Conservation (phyloP, 768 basidiomycete genomes). For the Gelatoporia subvermispora region DNA sequence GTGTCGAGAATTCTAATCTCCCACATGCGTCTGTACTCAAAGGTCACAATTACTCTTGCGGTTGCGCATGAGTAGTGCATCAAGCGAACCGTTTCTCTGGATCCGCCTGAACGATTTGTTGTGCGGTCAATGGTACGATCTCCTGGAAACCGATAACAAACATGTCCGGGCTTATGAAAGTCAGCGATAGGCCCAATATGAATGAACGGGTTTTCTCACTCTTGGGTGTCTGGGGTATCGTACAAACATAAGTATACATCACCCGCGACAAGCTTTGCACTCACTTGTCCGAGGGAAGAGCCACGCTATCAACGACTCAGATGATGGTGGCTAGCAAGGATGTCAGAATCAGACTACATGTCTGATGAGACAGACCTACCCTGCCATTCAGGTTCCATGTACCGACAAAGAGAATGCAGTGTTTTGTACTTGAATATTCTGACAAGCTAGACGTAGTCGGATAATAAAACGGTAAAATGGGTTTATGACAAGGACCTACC, state of each 20-base stretch:
- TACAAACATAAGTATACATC: not conserved
- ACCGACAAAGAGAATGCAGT: conserved; percentile 76
- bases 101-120: conserved; percentile 94
- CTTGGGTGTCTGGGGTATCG: conserved; percentile 30
- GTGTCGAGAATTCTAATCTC: conserved; percentile 78
- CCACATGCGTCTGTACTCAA: conserved; percentile 69
- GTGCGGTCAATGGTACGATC: conserved; percentile 95
- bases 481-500: conserved; percentile 38
- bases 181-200: not conserved
- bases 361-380: conserved; percentile 36
- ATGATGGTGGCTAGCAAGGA: conserved; percentile 57
- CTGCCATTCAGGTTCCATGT: conserved; percentile 96
- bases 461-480: not conserved
- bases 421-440: conserved; percentile 79
- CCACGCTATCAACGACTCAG: conserved; percentile 85
- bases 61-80: not conserved
- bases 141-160: conserved; percentile 93
- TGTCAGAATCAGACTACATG: not conserved
- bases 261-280: conserved; percentile 19
- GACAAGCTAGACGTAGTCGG: conserved; percentile 41
- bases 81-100: conserved; percentile 87
- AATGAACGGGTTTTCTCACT: conserved; percentile 39
- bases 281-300: conserved; percentile 79
- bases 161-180: conserved; percentile 67
- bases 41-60: not conserved